A percentile compares a stretch with the other conserved stretches of the same genome.
Conservation (phyloP, 2,329 filamentous ascomycete species). For the Calonectria montana region DNA sequence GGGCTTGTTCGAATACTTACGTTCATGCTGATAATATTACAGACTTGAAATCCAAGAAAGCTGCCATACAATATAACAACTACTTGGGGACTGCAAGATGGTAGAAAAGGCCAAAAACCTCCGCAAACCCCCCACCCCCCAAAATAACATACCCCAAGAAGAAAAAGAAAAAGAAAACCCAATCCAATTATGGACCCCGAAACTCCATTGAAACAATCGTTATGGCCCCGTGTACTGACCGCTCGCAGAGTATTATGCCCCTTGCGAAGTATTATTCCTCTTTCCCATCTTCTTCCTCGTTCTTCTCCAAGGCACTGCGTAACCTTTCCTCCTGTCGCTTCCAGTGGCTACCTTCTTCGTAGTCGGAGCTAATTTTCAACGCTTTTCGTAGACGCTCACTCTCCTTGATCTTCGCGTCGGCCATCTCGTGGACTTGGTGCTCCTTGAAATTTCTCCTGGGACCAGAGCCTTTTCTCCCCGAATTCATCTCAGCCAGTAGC, state of each 20-base stretch:
- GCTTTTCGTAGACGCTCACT: constrained; percentile 89
- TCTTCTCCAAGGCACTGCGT: constrained; percentile 56
- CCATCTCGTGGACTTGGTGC: constrained; percentile 96
- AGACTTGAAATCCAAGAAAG: too few species aligned
- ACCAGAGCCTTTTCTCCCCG: constrained; percentile 46
- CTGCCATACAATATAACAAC: too few species aligned
- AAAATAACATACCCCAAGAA: background rate
- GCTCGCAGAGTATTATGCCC: too few species aligned
- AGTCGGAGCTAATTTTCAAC: constrained; percentile 86
- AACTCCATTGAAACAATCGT: background rate
- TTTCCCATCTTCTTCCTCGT: constrained; percentile 44
- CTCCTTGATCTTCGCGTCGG: constrained; percentile 95
- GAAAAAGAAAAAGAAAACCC: too few species aligned
- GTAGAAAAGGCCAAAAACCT: too few species aligned
- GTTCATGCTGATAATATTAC: too few species aligned
- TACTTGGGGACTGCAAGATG: too few species aligned
- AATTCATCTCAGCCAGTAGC: constrained; percentile 53
- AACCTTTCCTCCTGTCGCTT: constrained; percentile 81
- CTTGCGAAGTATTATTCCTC: constrained; percentile 7
- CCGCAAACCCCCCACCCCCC: background rate
- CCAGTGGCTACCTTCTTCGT: constrained; percentile 89
- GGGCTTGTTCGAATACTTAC: too few species aligned
- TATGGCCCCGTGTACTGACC: background rate
- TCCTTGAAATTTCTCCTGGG: constrained; percentile 76
- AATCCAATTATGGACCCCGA: background rate